Evolutionary conservation across 352 stramenopile species (phyloP), one percentile per base, ranked within the genome.

Genomic region (Pilasporangium apinafurcum): DNA sequence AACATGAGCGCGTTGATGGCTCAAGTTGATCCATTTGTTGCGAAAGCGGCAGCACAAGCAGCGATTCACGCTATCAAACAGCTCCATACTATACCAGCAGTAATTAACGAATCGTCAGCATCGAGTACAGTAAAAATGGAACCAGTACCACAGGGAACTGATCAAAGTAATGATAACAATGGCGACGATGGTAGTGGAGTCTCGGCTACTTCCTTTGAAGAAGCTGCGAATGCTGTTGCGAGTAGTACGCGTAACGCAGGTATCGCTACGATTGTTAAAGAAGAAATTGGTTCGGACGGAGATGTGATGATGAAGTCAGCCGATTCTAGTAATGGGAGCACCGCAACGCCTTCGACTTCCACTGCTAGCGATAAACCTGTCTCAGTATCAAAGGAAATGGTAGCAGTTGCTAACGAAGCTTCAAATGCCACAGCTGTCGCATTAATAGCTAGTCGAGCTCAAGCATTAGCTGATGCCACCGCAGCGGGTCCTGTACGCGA

Each of bases 21-120:
- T 8, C 57, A 77, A 3, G 74, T 83, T 2, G 80, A 92, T 32
- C 80, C 80, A 26, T 45, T 83, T 12, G 71, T 92, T 5, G 77
- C 73, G 6, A 83, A 88, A 49, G 74, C 77, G 20, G 80, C 80
- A 21, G 69, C 77, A 0, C 56, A 62, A n/a, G 80, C 80, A 8
- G 76, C 76, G 2, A 75, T 92, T 38, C 50, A 53, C 8, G 72
- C 78, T 0, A 64, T 92, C 26, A 63, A 83, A 38, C 45, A 78
- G n/a, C 56, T 92, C 16, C 76, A 91, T 44, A 65, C 48, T 12
- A 73, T 79, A 56, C 36, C 59, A 8, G 62, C 47, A 3, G 30
- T 17, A 6, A 25, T 52, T 14, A 21, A 42, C 6, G 26, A 20
- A 9, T 9, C 18, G 17, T 6, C 21, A 41, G 25, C 9, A 25